These are phyloP conservation scores for Chlorella sp. DNA, from an alignment of 139 green algal genomes.

Conservation along the genomic window DNA sequence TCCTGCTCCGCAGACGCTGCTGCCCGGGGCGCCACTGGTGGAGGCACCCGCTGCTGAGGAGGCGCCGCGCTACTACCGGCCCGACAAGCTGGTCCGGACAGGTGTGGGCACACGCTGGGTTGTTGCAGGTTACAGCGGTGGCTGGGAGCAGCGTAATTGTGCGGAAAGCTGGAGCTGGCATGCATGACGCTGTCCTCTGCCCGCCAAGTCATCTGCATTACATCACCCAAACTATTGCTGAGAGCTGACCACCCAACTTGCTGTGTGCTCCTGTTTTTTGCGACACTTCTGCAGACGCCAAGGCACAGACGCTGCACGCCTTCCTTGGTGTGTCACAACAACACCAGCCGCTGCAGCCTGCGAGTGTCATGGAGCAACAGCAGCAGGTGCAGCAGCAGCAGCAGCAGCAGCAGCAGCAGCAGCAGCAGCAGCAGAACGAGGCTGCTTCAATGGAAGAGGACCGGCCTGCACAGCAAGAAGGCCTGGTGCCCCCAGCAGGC, in stretches of 20 bases:
- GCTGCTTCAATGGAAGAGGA: background rate
- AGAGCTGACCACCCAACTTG: no score
- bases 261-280: background rate
- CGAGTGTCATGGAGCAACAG: no score
- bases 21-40: constrained; percentile 52
- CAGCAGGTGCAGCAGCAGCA: background rate
- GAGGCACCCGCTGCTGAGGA: background rate
- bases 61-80: constrained; percentile 29
- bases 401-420: background rate
- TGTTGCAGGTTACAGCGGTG: no score
- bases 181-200: no score
- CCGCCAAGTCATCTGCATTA: no score
- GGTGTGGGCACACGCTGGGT: background rate
- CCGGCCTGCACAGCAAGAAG: background rate
- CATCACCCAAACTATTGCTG: no score
- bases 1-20: constrained; percentile 46
- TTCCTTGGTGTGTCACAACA: constrained; percentile 60
- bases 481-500: background rate
- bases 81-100: constrained; percentile 76
- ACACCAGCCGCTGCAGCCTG: background rate
- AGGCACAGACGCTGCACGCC: constrained; percentile 70
- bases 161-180: no score
- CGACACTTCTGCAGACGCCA: constrained; percentile 65
- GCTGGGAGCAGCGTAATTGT: no score
- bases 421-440: background rate